phyloP scores from a whole-genome alignment of 345 rosid species.

The Camelina neglecta region DNA sequence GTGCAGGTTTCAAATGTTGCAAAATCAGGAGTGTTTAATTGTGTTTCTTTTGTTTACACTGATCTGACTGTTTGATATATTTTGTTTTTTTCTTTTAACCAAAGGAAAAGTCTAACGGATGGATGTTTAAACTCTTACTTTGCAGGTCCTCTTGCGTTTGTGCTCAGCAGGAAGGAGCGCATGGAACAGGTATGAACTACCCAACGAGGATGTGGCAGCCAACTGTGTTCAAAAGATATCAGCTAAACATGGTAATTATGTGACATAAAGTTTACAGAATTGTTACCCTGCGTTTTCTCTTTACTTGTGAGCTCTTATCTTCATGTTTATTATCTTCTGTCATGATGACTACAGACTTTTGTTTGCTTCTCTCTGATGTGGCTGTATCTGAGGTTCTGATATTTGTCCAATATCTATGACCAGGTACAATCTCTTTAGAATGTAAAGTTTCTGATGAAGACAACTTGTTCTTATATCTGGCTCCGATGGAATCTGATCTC shows the following conservation, averaged over 20 bases:
- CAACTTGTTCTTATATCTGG: not conserved
- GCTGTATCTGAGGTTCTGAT: conserved; percentile 16
- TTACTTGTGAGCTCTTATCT: conserved; percentile 5
- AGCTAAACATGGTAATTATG: conserved; percentile 29
- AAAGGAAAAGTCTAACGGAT: conserved; percentile 24
- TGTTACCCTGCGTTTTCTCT: not conserved
- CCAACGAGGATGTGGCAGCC: conserved; percentile 11
- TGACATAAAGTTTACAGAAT: not conserved
- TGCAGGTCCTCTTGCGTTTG: conserved; percentile 36
- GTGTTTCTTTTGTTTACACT: conserved; percentile 35
- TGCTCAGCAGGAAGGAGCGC: conserved; percentile 24
- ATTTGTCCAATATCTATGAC: conserved; percentile 11
- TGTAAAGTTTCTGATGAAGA: conserved; percentile 18
- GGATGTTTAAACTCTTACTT: conserved; percentile 31
- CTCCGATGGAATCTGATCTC: conserved; percentile 17
- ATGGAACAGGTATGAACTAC: not conserved
- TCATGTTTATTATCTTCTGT: conserved; percentile 14
- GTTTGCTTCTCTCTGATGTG: conserved; percentile 10
- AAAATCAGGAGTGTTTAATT: conserved; percentile 55
- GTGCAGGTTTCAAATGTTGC: conserved; percentile 75
- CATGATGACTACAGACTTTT: not conserved
- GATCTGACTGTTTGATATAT: conserved; percentile 28
- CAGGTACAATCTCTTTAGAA: conserved; percentile 27
- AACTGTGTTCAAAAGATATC: conserved; percentile 10
- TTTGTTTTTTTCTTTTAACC: not conserved